phyloP scores from a whole-genome alignment of 2,329 filamentous ascomycete species.

The Fusarium sp. region DNA sequence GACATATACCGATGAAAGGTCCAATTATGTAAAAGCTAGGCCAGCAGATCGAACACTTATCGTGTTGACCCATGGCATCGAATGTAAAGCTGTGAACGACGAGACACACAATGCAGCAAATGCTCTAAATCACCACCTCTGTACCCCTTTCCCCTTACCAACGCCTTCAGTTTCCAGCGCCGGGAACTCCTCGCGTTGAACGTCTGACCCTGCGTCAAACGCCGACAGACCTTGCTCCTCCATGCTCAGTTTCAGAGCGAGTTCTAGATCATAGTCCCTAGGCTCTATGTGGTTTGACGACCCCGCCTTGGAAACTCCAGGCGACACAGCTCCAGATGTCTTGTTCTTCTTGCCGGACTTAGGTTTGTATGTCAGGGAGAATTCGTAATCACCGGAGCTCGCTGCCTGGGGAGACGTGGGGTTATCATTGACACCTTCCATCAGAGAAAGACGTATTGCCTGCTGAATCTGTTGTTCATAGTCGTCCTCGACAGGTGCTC shows the following conservation, averaged over 20 bases:
- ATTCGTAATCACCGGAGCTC: conserved; percentile 63
- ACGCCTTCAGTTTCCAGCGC: conserved; percentile 54
- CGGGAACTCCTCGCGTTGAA: conserved; percentile 55
- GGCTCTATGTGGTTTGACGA: conserved; percentile 34
- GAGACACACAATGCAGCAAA: background rate
- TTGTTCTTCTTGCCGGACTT: conserved; percentile 57
- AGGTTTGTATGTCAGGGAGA: conserved; percentile 61
- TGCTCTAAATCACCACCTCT: conserved; percentile 42
- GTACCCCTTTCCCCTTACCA: conserved; percentile 58
- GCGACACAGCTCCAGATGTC: conserved; percentile 49
- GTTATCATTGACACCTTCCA: conserved; percentile 65
- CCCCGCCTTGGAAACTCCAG: conserved; percentile 51
- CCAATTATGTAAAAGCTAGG: conserved; percentile 9
- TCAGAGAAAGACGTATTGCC: conserved; percentile 70
- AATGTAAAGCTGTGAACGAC: background rate
- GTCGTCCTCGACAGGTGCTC: conserved; percentile 56
- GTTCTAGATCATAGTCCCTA: conserved; percentile 68
- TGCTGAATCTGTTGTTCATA: conserved; percentile 72
- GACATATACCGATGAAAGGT: background rate
- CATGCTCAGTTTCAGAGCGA: conserved; percentile 70
- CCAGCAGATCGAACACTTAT: background rate
- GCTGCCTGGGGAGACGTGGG: conserved; percentile 59
- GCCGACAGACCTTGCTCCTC: conserved; percentile 60
- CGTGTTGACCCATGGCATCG: background rate
- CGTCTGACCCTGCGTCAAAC: conserved; percentile 17